Percentiles rank a stretch among this genome's conserved stretches.
phyloP scores from a whole-genome alignment of 352 stramenopile genomes.

The Globisporangium orthogonon region DNA sequence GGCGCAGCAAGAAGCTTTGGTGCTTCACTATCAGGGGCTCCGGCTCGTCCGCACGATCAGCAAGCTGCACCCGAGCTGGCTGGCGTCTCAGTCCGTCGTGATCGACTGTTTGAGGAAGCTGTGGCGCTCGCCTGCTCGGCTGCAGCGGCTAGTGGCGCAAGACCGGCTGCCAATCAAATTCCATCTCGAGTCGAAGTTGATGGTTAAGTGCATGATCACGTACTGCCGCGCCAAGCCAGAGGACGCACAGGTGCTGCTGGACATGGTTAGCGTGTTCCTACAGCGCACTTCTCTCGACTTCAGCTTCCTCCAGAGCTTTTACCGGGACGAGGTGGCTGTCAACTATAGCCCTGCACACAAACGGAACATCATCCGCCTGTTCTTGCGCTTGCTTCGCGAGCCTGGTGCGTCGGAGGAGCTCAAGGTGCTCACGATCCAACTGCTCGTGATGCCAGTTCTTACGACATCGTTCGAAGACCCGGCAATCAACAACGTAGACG shows the following conservation, averaged over 20 bases:
- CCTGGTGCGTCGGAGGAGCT: constrained; percentile 69
- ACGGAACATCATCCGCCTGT: constrained; percentile 85
- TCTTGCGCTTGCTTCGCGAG: constrained; percentile 83
- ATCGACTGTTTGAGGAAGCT: constrained; percentile 93
- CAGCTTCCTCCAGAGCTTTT: constrained; percentile 91
- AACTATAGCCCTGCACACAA: constrained; percentile 66
- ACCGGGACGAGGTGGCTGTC: constrained; percentile 73
- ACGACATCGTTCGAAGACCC: constrained; percentile 82
- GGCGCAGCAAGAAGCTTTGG: constrained; percentile 83
- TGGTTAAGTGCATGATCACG: constrained; percentile 93
- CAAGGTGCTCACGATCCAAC: constrained; percentile 91
- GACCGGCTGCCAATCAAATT: constrained; percentile 87
- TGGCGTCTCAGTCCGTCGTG: constrained; percentile 83
- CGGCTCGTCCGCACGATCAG: constrained; percentile 89
- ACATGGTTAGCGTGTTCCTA: constrained; percentile 93
- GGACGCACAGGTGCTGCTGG: constrained; percentile 94
- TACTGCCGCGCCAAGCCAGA: constrained; percentile 91
- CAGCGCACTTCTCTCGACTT: constrained; percentile 93
- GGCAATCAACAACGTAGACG: constrained; percentile 62
- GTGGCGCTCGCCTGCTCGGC: constrained; percentile 86
- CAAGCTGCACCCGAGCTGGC: constrained; percentile 86
- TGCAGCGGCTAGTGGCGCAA: constrained; percentile 63
- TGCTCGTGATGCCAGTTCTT: constrained; percentile 93
- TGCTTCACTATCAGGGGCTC: constrained; percentile 94
- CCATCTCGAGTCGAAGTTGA: constrained; percentile 92